Evolutionary conservation across 306 rosid species (phyloP).

Genomic region (Pterocarpus santalinus): DNA sequence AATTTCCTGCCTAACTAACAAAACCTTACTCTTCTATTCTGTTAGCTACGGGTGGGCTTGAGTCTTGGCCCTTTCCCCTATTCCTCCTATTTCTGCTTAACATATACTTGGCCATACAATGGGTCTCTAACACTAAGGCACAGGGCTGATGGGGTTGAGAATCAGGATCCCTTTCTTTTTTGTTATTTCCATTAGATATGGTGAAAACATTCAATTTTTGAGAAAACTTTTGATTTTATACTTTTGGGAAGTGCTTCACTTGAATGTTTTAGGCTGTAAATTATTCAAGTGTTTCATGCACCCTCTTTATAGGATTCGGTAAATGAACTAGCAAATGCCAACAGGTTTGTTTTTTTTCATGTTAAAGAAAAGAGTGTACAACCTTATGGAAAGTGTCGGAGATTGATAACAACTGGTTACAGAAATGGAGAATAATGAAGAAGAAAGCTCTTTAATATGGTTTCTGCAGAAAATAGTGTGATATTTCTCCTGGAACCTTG

Average conservation of each 20-base stretch:
- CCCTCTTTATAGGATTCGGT: neutral
- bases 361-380: neutral
- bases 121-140: neutral
- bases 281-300: neutral
- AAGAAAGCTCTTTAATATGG: too few relatives aligned
- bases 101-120: too few relatives aligned
- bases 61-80: too few relatives aligned
- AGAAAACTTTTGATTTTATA: conserved; percentile 4
- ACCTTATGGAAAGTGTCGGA: neutral
- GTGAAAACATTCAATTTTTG: neutral
- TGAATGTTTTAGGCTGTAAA: neutral
- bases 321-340: neutral
- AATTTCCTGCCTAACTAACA: too few relatives aligned
- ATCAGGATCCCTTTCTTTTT: neutral
- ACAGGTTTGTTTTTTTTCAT: neutral
- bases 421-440: too few relatives aligned
- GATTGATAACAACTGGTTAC: too few relatives aligned
- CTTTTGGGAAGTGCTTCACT: neutral
- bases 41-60: too few relatives aligned
- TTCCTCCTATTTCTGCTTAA: too few relatives aligned
- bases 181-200: neutral
- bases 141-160: neutral
- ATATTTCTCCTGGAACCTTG: too few relatives aligned
- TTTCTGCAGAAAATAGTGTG: too few relatives aligned
- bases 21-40: too few relatives aligned